These are phyloP conservation scores for Aeminium ludgeri DNA, from an alignment of 495 filamentous ascomycete species.

Conservation along the genomic window DNA sequence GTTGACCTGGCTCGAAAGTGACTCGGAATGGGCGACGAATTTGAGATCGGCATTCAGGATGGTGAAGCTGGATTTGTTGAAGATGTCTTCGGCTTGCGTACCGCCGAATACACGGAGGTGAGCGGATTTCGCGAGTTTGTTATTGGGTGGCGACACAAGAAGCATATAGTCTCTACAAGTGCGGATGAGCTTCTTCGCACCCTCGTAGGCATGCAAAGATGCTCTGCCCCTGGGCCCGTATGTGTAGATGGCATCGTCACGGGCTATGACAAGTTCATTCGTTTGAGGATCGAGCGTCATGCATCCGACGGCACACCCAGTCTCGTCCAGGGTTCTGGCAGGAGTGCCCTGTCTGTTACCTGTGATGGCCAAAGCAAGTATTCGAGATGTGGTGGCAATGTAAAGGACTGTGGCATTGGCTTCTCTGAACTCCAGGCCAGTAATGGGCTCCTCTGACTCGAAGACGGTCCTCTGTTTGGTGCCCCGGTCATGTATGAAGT, in stretches of 20 bases:
- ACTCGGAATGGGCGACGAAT: constrained; percentile 79
- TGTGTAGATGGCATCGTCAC: constrained; percentile 89
- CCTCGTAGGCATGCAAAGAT: constrained; percentile 76
- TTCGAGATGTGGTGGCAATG: constrained; percentile 78
- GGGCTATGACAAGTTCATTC: constrained; percentile 71
- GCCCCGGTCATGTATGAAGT: constrained; percentile 90
- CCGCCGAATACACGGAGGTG: constrained; percentile 48
- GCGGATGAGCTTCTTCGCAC: constrained; percentile 64
- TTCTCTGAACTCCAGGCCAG: constrained; percentile 63
- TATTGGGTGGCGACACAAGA: constrained; percentile 65
- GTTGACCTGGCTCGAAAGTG: constrained; percentile 60
- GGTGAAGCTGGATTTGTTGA: constrained; percentile 71
- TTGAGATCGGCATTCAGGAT: constrained; percentile 79
- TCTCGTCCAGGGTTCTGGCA: constrained; percentile 70
- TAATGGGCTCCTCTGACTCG: constrained; percentile 92
- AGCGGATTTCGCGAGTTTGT: constrained; percentile 32
- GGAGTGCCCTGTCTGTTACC: constrained; percentile 81
- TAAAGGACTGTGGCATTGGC: constrained; percentile 62
- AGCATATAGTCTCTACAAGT: constrained; percentile 77
- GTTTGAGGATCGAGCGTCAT: constrained; percentile 71
- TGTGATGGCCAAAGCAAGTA: constrained; percentile 68
- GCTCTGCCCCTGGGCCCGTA: constrained; percentile 77
- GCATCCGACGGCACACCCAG: constrained; percentile 76
- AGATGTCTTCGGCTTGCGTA: constrained; percentile 50
- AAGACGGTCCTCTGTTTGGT: constrained; percentile 90